These are phyloP conservation scores for Hypholoma sublateritium DNA, from an alignment of 768 basidiomycete genomes.

Conservation along the genomic window DNA sequence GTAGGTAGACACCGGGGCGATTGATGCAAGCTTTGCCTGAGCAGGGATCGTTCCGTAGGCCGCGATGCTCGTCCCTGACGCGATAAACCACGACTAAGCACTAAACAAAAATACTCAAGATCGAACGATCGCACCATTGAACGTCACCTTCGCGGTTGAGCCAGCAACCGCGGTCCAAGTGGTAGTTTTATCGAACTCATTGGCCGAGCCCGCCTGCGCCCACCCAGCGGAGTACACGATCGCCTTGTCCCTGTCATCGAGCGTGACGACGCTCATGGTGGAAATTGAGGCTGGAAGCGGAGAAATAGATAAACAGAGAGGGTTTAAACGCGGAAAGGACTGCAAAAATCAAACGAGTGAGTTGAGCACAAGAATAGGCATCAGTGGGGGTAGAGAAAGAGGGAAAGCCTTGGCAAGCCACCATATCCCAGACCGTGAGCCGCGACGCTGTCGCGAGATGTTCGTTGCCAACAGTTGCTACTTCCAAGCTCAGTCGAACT, in stretches of 20 bases:
- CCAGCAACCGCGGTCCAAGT: constrained; percentile 18
- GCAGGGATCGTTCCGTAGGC: constrained; percentile 22
- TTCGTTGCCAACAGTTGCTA: too few relatives aligned
- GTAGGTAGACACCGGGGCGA: constrained; percentile 17
- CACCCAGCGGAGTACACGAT: constrained; percentile 20
- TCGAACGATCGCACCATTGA: constrained; percentile 15
- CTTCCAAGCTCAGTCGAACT: too few relatives aligned
- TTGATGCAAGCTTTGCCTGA: neutral
- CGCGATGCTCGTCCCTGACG: constrained; percentile 20
- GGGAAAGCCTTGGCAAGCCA: neutral
- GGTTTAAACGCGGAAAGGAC: neutral
- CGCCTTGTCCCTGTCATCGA: constrained; percentile 20
- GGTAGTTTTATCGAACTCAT: constrained; percentile 20
- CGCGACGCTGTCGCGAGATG: too few relatives aligned
- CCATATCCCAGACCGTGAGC: too few relatives aligned
- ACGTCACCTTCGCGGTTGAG: constrained; percentile 22
- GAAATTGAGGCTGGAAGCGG: neutral
- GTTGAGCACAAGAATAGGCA: constrained; percentile 1
- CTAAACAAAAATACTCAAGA: neutral
- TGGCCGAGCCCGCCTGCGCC: constrained; percentile 13
- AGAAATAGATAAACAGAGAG: neutral
- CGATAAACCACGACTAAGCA: neutral
- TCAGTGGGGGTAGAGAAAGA: constrained; percentile 10
- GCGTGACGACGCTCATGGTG: constrained; percentile 11
- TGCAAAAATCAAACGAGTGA: constrained; percentile 11